A percentile compares a stretch with the other conserved stretches of the same genome.
Evolutionary conservation across 257 asterid species (phyloP).

Genomic region (Asclepias syriaca): DNA sequence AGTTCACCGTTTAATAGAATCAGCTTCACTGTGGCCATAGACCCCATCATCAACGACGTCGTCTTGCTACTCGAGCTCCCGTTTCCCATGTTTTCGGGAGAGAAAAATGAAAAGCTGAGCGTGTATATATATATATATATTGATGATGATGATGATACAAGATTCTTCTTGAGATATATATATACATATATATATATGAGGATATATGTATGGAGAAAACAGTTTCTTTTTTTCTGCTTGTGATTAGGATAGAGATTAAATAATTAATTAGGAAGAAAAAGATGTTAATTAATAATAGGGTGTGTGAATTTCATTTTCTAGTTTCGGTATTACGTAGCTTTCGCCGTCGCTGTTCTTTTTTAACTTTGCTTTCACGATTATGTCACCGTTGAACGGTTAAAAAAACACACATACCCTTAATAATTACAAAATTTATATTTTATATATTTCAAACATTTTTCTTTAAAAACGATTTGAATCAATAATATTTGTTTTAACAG

Average conservation of each 20-base stretch:
- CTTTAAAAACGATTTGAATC: too few species aligned
- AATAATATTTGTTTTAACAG: too few species aligned
- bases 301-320: background rate
- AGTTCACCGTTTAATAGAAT: conserved; percentile 21
- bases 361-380: background rate
- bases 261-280: background rate
- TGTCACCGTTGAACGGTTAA: background rate
- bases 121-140: background rate
- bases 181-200: background rate
- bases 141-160: background rate
- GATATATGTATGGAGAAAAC: background rate
- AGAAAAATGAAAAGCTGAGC: too few species aligned
- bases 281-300: background rate
- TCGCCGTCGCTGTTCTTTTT: background rate
- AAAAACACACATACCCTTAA: too few species aligned
- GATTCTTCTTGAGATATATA: background rate
- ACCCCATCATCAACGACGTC: background rate
- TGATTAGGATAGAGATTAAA: background rate
- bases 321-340: background rate
- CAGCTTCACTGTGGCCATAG: conserved; percentile 19
- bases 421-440: too few species aligned
- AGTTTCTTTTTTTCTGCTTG: background rate
- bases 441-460: too few species aligned
- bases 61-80: conserved; percentile 6
- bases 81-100: conserved; percentile 7